Evolutionary conservation across 179 eudicot genomes (phyloP).

Genomic region (Silene vulgaris): DNA sequence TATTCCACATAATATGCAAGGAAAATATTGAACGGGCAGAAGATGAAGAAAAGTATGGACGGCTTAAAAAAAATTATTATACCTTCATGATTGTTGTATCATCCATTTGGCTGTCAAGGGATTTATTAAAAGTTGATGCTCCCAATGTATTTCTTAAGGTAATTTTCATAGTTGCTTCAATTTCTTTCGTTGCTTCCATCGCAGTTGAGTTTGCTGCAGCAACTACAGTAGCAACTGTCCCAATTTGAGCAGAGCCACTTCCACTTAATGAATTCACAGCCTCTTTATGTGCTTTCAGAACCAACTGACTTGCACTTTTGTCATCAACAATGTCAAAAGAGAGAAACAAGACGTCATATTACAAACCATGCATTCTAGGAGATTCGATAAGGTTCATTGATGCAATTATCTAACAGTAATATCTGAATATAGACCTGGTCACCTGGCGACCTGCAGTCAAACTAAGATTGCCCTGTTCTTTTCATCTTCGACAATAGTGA

Average conservation of each 20-base stretch:
- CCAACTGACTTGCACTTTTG: slow-evolving; percentile 86
- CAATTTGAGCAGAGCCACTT: slow-evolving; percentile 74
- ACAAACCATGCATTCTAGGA: not conserved
- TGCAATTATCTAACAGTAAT: not conserved
- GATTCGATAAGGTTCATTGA: not conserved
- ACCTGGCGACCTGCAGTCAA: not conserved
- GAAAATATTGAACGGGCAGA: not conserved
- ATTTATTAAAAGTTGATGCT: slow-evolving; percentile 52
- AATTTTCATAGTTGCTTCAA: slow-evolving; percentile 94
- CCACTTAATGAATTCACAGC: slow-evolving; percentile 95
- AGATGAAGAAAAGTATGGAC: not conserved
- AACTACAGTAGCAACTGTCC: slow-evolving; percentile 92
- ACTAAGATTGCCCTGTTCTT: not conserved
- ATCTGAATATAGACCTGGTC: not conserved
- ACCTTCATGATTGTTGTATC: slow-evolving; percentile 91
- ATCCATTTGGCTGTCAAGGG: slow-evolving; percentile 76
- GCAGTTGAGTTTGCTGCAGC: slow-evolving; percentile 92
- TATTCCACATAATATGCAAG: not conserved
- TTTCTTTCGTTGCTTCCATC: slow-evolving; percentile 80
- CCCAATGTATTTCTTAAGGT: slow-evolving; percentile 84
- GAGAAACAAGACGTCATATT: not conserved
- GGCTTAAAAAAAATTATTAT: slow-evolving; percentile 2
- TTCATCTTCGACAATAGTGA: not conserved
- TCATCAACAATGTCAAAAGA: slow-evolving; percentile 18
- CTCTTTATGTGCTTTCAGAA: slow-evolving; percentile 90